Conservation (phyloP, 1,284 basidiomycete species). For the Grifola frondosa region DNA sequence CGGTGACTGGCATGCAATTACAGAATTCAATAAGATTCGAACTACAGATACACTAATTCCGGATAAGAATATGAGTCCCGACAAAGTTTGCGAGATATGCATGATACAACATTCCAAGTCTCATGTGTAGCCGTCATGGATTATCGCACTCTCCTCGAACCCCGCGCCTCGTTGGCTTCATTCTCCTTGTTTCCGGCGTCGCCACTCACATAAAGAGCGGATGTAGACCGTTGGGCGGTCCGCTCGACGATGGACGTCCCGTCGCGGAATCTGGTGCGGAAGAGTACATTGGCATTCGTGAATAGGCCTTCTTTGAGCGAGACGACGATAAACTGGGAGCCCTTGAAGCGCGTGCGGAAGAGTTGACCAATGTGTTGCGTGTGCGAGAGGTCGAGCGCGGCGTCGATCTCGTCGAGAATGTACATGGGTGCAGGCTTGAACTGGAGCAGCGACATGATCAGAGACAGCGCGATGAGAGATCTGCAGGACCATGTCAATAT, state of each 20-base stretch:
- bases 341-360: slow-evolving; percentile 96
- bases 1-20: no score
- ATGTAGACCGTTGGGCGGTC: slow-evolving; percentile 60
- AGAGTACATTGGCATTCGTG: slow-evolving; percentile 97
- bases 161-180: slow-evolving; percentile 3
- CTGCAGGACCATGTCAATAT: slow-evolving; percentile 39
- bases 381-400: slow-evolving; percentile 93
- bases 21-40: no score
- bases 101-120: no score
- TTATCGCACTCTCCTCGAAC: slow-evolving; percentile 5
- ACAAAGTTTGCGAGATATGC: no score
- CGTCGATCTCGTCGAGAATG: slow-evolving; percentile 98
- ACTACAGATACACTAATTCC: no score
- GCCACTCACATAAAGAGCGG: slow-evolving; percentile 35
- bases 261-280: slow-evolving; percentile 89
- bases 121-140: no score
- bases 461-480: slow-evolving; percentile 92
- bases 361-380: slow-evolving; percentile 97
- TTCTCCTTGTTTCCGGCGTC: slow-evolving; percentile 22
- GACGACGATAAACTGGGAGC: slow-evolving; percentile 97
- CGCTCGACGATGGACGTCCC: slow-evolving; percentile 90
- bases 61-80: no score
- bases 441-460: slow-evolving; percentile 97
- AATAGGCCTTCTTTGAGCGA: slow-evolving; percentile 97
- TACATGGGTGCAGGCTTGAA: slow-evolving; percentile 99